Percentiles rank a stretch among this genome's conserved stretches.
These are phyloP conservation scores for Lanmaoa rubissima DNA, from an alignment of 768 basidiomycete genomes.

Conservation along the genomic window DNA sequence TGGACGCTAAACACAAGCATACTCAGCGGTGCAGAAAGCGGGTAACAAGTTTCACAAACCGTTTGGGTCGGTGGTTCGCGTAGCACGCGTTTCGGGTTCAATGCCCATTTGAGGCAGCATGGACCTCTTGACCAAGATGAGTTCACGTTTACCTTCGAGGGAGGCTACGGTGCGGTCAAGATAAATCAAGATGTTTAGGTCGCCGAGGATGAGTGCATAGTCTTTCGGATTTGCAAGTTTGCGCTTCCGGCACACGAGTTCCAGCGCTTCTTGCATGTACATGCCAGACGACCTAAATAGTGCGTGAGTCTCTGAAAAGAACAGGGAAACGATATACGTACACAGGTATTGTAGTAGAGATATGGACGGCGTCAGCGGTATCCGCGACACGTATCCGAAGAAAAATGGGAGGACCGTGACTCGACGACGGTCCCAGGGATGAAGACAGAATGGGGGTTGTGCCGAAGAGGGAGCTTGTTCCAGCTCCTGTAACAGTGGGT, in stretches of 20 bases:
- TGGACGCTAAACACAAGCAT: slow-evolving; percentile 60
- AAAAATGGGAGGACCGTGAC: slow-evolving; percentile 79
- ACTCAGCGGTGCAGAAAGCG: not conserved
- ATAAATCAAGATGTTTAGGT: slow-evolving; percentile 73
- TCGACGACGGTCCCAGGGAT: slow-evolving; percentile 66
- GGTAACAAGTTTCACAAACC: slow-evolving; percentile 45
- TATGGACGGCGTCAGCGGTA: slow-evolving; percentile 77
- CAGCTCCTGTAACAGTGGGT: slow-evolving; percentile 38
- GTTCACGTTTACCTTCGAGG: slow-evolving; percentile 81
- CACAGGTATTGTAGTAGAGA: slow-evolving; percentile 90
- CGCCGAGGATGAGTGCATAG: slow-evolving; percentile 72
- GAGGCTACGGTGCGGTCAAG: slow-evolving; percentile 96
- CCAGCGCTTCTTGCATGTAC: slow-evolving; percentile 96
- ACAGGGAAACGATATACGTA: slow-evolving; percentile 40
- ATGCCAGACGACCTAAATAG: slow-evolving; percentile 72
- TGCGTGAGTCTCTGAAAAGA: not conserved
- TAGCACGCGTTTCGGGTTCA: slow-evolving; percentile 61
- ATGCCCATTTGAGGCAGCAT: slow-evolving; percentile 73
- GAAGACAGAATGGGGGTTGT: slow-evolving; percentile 59
- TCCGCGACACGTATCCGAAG: slow-evolving; percentile 80
- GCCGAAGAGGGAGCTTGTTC: slow-evolving; percentile 45
- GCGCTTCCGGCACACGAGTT: slow-evolving; percentile 72
- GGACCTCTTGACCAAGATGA: slow-evolving; percentile 75
- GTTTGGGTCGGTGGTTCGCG: slow-evolving; percentile 86
- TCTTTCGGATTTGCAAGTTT: slow-evolving; percentile 68